These are phyloP conservation scores for Butyriboletus appendiculatus DNA, from an alignment of 1,284 basidiomycete genomes.

Conservation along the genomic window DNA sequence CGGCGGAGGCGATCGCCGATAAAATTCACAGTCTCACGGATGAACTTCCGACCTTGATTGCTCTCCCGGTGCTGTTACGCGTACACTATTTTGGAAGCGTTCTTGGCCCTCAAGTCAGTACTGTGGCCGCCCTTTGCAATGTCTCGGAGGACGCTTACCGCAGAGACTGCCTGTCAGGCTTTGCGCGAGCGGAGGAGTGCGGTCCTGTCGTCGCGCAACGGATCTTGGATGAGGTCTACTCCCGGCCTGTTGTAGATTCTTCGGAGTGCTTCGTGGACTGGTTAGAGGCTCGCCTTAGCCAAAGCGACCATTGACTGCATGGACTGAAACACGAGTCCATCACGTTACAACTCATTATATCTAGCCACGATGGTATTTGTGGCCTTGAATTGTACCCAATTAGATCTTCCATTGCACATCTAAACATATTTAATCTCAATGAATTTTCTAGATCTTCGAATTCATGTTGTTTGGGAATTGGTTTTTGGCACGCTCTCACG, in stretches of 20 bases:
- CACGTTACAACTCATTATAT: not conserved
- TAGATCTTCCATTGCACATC: not conserved
- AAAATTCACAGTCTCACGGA: constrained; percentile 54
- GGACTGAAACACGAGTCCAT: not conserved
- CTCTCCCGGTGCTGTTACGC: constrained; percentile 64
- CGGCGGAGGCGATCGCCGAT: constrained; percentile 33
- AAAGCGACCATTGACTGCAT: constrained; percentile 31
- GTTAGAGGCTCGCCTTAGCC: constrained; percentile 48
- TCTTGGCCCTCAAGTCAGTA: constrained; percentile 34
- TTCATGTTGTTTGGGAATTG: not conserved
- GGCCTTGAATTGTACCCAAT: not conserved
- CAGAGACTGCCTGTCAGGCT: constrained; percentile 66
- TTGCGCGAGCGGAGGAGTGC: constrained; percentile 75
- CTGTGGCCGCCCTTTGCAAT: constrained; percentile 56
- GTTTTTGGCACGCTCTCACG: not conserved
- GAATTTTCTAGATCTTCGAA: not conserved
- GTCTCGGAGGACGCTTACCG: constrained; percentile 64
- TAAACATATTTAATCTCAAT: not conserved
- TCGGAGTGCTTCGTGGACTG: constrained; percentile 43
- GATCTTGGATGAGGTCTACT: constrained; percentile 50
- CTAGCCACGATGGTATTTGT: not conserved
- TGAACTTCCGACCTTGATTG: constrained; percentile 68
- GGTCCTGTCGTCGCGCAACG: constrained; percentile 57
- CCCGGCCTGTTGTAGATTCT: constrained; percentile 26
- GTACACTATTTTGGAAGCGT: constrained; percentile 25